phyloP scores from a whole-genome alignment of 1,284 basidiomycete species.

The Mycena sp. region DNA sequence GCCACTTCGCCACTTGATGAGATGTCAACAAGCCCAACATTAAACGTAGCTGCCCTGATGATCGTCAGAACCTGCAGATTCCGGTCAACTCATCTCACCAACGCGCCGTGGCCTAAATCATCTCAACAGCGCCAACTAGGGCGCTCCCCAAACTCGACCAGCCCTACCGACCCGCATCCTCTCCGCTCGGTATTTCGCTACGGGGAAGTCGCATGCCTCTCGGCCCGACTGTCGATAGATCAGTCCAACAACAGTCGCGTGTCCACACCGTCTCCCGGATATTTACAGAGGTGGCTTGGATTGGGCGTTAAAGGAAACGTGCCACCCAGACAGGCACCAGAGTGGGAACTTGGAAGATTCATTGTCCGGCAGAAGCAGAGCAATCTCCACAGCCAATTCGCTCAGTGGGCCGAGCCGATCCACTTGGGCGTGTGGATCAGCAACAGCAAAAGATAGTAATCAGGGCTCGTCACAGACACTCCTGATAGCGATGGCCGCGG shows the following conservation, averaged over 20 bases:
- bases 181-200: neutral
- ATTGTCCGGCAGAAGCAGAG: constrained; percentile 1
- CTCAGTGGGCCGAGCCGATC: too few relatives aligned
- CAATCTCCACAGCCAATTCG: too few relatives aligned
- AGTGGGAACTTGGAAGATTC: neutral
- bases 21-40: constrained; percentile 15
- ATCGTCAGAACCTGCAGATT: constrained; percentile 9
- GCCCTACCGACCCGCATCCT: neutral
- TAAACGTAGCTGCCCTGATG: constrained; percentile 10
- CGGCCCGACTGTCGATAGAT: constrained; percentile 4
- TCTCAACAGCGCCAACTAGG: neutral
- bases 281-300: neutral
- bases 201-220: neutral
- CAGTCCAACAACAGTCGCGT: constrained; percentile 10
- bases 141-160: too few relatives aligned
- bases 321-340: neutral
- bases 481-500: neutral
- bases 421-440: neutral
- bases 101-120: neutral
- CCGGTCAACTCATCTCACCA: neutral
- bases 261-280: neutral
- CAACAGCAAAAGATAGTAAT: neutral
- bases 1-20: constrained; percentile 13
- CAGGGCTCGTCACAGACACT: neutral
- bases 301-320: neutral